Base-by-base conservation (phyloP, 805 yeast genomes). In the Candida ovalis region DNA sequence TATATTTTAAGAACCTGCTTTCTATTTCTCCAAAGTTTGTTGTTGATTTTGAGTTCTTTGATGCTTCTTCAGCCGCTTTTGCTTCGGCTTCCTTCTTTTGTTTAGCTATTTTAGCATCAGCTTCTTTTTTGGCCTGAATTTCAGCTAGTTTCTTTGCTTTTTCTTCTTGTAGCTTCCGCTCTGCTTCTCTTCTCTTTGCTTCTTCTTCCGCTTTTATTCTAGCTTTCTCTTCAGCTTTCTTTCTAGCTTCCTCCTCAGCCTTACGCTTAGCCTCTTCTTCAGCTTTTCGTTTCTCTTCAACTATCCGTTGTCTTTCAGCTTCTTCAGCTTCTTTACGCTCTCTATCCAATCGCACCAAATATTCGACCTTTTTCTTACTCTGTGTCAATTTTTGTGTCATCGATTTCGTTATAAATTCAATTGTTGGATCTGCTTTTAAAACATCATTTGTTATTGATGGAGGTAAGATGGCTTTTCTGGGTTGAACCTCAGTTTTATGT, bases 1-100 rank as follows among this genome's bases (percentile, higher is more conserved):
- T 81, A 59, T 82, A 78, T 49, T 73, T 67, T 28, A 69, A 47
- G 53, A 77, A 83, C 17, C 61, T 67, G 30, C 62, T 59, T 48
- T 77, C 81, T 24, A 81, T 70, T 4, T 54, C 58, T 0, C 42
- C 36, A 19, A 62, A 70, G 47, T 70, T 66, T 0, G 75, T 69
- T 25, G 63, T 49, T 2, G 72, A 74, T 17, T 42, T 40, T 1
- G 44, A 40, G 3, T 32, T 39, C n/a, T 49, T 49, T 3, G 35
- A 13, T n/a, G 42, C 35, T n/a, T 46, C 43, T 36, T 60, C 58
- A 44, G 53, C 54, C 13, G 56, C 56, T 30, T 49, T 52, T 42
- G 53, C 47, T 42, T 59, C 59, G 22, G 47, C 49, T 21, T 49
- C 49, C 40, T 54, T 57, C 23, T 58, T 63, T 44, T 58, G 61